These are phyloP conservation scores for Cladophialophora immunda DNA, from an alignment of 2,329 filamentous ascomycete species.

Conservation along the genomic window DNA sequence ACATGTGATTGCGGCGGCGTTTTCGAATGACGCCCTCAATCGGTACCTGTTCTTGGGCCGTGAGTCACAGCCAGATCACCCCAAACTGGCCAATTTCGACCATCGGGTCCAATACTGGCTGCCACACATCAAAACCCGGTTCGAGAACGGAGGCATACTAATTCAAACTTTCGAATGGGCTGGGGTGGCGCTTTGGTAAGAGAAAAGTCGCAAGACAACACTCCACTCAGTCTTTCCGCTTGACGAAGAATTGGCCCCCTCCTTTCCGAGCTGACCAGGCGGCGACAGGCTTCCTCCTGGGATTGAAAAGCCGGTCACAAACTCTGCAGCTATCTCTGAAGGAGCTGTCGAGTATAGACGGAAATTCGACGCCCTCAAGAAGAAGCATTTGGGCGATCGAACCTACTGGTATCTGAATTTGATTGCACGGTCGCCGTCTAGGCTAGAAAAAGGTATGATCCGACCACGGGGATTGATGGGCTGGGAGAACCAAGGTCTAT, in stretches of 20 bases:
- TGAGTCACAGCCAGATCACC: conserved; percentile 32
- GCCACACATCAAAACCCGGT: conserved; percentile 14
- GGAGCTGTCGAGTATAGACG: conserved; percentile 24
- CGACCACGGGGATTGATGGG: not conserved
- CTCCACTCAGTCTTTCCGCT: not conserved
- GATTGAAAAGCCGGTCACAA: conserved; percentile 22
- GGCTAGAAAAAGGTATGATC: conserved; percentile 30
- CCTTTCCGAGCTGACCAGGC: not conserved
- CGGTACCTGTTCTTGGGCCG: conserved; percentile 30
- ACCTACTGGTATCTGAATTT: conserved; percentile 34
- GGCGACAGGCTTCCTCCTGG: conserved; percentile 29
- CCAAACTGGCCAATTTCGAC: conserved; percentile 22
- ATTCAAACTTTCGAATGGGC: conserved; percentile 29
- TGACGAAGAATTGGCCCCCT: no score
- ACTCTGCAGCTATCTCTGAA: conserved; percentile 4
- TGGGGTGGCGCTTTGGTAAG: conserved; percentile 33
- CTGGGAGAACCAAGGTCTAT: not conserved
- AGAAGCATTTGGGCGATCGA: conserved; percentile 28
- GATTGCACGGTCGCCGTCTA: conserved; percentile 25
- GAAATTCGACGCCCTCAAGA: conserved; percentile 28
- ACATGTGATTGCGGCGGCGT: conserved; percentile 26
- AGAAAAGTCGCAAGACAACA: not conserved
- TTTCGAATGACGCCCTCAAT: conserved; percentile 31
- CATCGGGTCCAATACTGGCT: conserved; percentile 27
- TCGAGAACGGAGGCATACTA: conserved; percentile 25